Evolutionary conservation across 805 yeast species (phyloP).

Genomic region (Candida piceae): DNA sequence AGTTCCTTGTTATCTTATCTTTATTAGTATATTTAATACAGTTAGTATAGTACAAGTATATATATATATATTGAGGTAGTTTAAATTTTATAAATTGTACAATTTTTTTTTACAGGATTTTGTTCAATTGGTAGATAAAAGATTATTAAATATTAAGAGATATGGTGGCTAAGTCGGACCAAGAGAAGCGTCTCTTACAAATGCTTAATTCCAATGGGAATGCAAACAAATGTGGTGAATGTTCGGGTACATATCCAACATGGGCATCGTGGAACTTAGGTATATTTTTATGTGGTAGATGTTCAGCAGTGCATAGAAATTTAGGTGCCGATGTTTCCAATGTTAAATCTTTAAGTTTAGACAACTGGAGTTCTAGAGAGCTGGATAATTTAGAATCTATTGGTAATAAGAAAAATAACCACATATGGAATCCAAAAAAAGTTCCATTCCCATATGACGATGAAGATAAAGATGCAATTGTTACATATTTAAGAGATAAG

Average conservation of each 20-base stretch:
- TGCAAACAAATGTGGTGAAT: slow-evolving; percentile 74
- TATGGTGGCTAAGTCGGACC: slow-evolving; percentile 10
- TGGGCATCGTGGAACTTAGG: slow-evolving; percentile 50
- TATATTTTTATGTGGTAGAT: slow-evolving; percentile 74
- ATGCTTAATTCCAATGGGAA: slow-evolving; percentile 56
- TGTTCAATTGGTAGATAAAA: too few species aligned
- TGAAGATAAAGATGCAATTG: slow-evolving; percentile 57
- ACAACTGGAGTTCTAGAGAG: slow-evolving; percentile 60
- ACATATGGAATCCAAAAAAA: slow-evolving; percentile 62
- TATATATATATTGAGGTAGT: too few species aligned
- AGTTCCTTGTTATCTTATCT: too few species aligned
- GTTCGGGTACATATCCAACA: slow-evolving; percentile 64
- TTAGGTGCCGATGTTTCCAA: slow-evolving; percentile 57
- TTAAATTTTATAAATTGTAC: too few species aligned
- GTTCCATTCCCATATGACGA: slow-evolving; percentile 73
- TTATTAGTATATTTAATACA: too few species aligned
- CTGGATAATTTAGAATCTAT: slow-evolving; percentile 36
- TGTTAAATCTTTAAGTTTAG: slow-evolving; percentile 71
- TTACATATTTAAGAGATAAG: slow-evolving; percentile 58
- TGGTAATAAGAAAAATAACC: slow-evolving; percentile 61
- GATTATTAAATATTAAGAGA: too few species aligned
- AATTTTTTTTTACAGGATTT: too few species aligned
- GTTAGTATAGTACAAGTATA: too few species aligned
- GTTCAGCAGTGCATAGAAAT: slow-evolving; percentile 73
- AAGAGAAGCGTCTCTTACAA: slow-evolving; percentile 41